Evolutionary conservation across 176 grass and related monocot genomes (phyloP), one percentile per base, ranked within the genome.

Genomic region (Phoenix dactylifera): DNA sequence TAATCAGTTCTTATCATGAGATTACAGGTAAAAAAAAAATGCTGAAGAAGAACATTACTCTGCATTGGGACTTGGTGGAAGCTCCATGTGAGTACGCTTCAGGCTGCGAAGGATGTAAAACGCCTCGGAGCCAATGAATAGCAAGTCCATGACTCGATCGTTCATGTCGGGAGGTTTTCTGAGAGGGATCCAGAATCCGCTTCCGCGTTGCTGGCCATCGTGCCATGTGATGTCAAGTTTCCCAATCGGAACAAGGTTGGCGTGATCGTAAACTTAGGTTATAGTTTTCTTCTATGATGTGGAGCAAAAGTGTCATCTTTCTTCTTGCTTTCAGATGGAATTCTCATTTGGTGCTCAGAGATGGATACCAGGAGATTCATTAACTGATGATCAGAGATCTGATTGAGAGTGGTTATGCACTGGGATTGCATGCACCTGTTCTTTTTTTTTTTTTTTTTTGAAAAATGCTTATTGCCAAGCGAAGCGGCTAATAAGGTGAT

Each of bases 261-360:
- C 24, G 26, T 28, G 26, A 28, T 28, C 5, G 26, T 28, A 28
- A 28, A 28, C 4, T 28, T 28, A 4, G 3, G 26, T 28, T 4
- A 28, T 5, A 52, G 52, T 82, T 91, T 75, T 12, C 64, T 50
- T 23, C 50, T 78, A 64, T 75, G 90, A 66, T 62, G 17, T 17
- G 19, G 65, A 16, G 25, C 16, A 56, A 86, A 57, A 19, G 18
- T 76, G 48, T 54, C 22, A 24, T 54, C 14, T 24, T 72, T 22
- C 32, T 44, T 16, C 69, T 74, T 1, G 52, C 77, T 67, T 73
- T 49, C 29, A 98, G 93, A 97, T 97, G 93, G 93, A 98, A 69
- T 98, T 98, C 70, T 98, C 87, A 22, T 92, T 98, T 79, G 93
- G 93, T 52, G 60, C 77, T 5, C 77, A 98, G 61, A 98, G 76